Percentiles rank a stretch among this genome's conserved stretches.
These are phyloP conservation scores for Myxozyma kluyveri DNA, from an alignment of 805 yeast species.

Conservation along the genomic window DNA sequence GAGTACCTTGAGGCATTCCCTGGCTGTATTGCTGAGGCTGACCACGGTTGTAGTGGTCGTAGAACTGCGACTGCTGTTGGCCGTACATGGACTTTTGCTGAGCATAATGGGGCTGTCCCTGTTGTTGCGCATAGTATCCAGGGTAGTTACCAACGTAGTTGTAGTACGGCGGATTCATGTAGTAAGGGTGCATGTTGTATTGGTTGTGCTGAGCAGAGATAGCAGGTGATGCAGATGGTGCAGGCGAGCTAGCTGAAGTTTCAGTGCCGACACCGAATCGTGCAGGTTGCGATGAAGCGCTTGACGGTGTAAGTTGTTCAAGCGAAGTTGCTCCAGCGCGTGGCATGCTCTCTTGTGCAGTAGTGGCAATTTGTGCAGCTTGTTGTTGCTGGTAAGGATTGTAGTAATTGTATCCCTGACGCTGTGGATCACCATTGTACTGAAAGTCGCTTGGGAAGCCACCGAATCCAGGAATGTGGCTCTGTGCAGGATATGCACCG, in stretches of 20 bases:
- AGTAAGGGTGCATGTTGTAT: constrained; percentile 31
- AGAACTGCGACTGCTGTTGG: constrained; percentile 24
- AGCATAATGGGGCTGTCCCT: constrained; percentile 23
- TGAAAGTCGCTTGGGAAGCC: constrained; percentile 31
- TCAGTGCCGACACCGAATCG: constrained; percentile 30
- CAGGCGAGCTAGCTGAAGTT: constrained; percentile 23
- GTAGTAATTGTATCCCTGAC: constrained; percentile 25
- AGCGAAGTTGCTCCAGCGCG: constrained; percentile 26
- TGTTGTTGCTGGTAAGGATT: constrained; percentile 22
- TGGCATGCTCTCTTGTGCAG: constrained; percentile 23
- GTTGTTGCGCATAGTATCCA: constrained; percentile 31
- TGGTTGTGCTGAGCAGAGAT: constrained; percentile 26
- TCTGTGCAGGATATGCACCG: constrained; percentile 27
- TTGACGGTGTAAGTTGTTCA: constrained; percentile 28
- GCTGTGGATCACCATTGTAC: constrained; percentile 29
- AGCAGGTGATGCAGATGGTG: constrained; percentile 27
- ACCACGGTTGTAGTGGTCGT: constrained; percentile 18
- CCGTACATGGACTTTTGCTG: constrained; percentile 27
- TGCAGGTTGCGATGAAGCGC: constrained; percentile 26
- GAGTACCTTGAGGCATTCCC: neutral
- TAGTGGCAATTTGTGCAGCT: constrained; percentile 13
- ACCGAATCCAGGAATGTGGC: constrained; percentile 30
- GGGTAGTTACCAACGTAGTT: constrained; percentile 31
- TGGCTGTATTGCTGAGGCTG: constrained; percentile 17
- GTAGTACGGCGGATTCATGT: constrained; percentile 29